Conservation (phyloP, 2,329 filamentous ascomycete species). For the Xylaria sp. region DNA sequence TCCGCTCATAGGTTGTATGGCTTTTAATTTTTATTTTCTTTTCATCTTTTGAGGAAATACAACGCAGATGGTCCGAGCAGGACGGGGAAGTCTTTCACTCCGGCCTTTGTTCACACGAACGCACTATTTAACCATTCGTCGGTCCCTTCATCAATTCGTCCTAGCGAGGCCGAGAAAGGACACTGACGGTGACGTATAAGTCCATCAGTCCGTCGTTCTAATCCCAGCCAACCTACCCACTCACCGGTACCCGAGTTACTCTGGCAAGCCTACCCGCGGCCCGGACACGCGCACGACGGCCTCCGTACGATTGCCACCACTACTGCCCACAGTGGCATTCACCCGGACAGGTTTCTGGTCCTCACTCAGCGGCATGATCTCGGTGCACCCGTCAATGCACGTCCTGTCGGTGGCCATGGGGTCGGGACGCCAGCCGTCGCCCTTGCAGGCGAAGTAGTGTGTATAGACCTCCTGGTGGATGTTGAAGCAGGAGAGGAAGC, state of each 20-base stretch:
- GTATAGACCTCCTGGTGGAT: conserved; percentile 1
- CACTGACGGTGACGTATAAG: no score
- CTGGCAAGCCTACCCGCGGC: no score
- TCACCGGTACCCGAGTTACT: neutral
- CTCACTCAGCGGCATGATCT: neutral
- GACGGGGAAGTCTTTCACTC: neutral
- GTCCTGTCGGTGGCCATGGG: neutral
- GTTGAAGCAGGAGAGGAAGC: conserved; percentile 10
- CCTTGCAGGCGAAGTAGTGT: conserved; percentile 2
- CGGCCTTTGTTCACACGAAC: no score
- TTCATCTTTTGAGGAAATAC: neutral
- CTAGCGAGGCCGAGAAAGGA: no score
- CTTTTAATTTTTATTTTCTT: neutral
- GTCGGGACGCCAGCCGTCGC: conserved; percentile 6
- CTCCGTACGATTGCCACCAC: no score
- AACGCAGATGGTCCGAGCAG: neutral
- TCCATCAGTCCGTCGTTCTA: no score
- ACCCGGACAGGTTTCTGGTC: no score
- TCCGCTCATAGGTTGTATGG: neutral
- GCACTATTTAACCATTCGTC: no score
- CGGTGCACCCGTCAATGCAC: conserved; percentile 1
- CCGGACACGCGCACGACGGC: neutral
- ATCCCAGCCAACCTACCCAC: no score
- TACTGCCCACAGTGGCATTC: neutral
- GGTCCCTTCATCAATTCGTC: no score